phyloP scores from a whole-genome alignment of 129 eudicot genomes.

The Daucus carota region DNA sequence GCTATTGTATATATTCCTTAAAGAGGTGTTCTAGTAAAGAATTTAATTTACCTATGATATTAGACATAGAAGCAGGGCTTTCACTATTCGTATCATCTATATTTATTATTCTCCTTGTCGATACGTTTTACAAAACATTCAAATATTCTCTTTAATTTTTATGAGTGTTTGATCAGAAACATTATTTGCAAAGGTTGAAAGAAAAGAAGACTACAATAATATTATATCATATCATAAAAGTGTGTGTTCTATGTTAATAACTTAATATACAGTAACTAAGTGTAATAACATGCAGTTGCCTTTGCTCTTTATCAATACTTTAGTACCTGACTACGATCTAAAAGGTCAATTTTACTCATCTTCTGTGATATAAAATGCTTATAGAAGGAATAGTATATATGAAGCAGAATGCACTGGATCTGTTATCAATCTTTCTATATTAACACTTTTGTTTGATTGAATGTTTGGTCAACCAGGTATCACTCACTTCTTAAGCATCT shows the following conservation, averaged over 20 bases:
- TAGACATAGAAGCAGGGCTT: not conserved
- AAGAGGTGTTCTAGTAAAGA: not conserved
- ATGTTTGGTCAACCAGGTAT: slow-evolving; percentile 40
- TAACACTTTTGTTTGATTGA: not conserved
- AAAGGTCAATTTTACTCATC: not conserved
- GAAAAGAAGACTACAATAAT: not conserved
- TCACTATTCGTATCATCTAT: not conserved
- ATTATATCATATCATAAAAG: not conserved
- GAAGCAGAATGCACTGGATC: too few relatives aligned
- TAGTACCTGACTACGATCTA: not conserved
- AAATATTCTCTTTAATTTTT: not conserved
- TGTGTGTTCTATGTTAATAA: not conserved
- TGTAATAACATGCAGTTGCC: not conserved
- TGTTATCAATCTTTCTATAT: too few relatives aligned
- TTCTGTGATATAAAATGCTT: not conserved
- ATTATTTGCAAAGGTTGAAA: not conserved
- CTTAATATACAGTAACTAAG: not conserved
- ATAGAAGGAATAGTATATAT: too few relatives aligned
- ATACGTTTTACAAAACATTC: not conserved
- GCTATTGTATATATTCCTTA: not conserved
- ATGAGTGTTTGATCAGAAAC: not conserved
- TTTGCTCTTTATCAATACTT: not conserved
- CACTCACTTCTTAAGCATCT: slow-evolving; percentile 61
- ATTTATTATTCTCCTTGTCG: not conserved
- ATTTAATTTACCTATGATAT: not conserved